phyloP scores from a whole-genome alignment of 345 rosid species.

The Streptanthus diversifolius region DNA sequence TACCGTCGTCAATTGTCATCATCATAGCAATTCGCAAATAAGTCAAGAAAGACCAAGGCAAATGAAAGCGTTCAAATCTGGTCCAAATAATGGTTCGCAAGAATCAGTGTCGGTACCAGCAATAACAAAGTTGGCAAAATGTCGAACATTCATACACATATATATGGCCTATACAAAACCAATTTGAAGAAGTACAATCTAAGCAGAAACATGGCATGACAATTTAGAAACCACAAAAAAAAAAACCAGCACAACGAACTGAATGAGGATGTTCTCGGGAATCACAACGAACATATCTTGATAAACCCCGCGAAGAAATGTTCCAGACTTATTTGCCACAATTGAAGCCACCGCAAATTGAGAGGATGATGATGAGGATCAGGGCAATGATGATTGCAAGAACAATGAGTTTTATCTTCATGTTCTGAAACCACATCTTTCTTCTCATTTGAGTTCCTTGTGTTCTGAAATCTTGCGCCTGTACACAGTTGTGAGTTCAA shows the following conservation, averaged over 20 bases:
- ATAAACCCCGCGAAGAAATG: not conserved
- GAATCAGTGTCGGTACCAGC: conserved; percentile 6
- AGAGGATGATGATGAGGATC: conserved; percentile 68
- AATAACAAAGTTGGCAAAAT: conserved; percentile 3
- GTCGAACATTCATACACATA: conserved; percentile 21
- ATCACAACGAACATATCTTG: not conserved
- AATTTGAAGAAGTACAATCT: conserved; percentile 26
- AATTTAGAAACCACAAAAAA: conserved; percentile 16
- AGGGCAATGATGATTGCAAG: conserved; percentile 65
- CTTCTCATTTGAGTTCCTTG: conserved; percentile 81
- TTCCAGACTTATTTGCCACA: conserved; percentile 38
- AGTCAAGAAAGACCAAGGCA: not conserved
- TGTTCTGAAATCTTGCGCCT: conserved; percentile 89
- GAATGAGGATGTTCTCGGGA: conserved; percentile 16
- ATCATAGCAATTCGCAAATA: not conserved
- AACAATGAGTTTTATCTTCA: conserved; percentile 92
- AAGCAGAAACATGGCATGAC: conserved; percentile 19
- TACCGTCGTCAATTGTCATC: not conserved
- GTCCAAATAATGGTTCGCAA: not conserved
- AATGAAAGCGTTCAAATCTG: not conserved
- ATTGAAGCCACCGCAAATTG: conserved; percentile 84
- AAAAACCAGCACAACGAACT: conserved; percentile 19
- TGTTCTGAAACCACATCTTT: conserved; percentile 95
- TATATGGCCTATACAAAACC: conserved; percentile 33
- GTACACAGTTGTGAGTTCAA: not conserved